Evolutionary conservation across 495 filamentous ascomycete species (phyloP).

Genomic region (Aspergillus sparsus): DNA sequence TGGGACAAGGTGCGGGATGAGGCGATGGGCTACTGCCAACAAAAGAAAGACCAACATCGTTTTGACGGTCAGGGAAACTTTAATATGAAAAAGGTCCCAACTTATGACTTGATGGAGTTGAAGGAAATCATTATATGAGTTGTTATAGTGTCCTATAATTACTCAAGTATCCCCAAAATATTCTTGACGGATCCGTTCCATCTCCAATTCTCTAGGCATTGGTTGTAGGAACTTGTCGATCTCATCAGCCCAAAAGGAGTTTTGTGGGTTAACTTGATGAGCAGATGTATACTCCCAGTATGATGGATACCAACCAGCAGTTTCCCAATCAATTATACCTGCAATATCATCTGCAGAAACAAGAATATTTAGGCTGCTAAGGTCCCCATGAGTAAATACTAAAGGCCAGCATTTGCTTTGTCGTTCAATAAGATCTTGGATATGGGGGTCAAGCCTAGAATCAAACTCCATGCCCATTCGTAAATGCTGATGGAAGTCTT

Average conservation of each 20-base stretch:
- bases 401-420: too few species aligned
- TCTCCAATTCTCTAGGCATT: background rate
- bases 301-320: conserved; percentile 44
- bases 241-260: background rate
- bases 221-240: background rate
- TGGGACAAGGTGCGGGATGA: conserved; percentile 36
- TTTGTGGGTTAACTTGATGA: background rate
- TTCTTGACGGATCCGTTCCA: conserved; percentile 7
- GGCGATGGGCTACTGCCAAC: conserved; percentile 38
- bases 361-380: conserved; percentile 43
- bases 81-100: conserved; percentile 32
- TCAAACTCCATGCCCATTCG: background rate
- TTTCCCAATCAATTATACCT: conserved; percentile 50
- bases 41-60: conserved; percentile 39
- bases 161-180: background rate
- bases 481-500: conserved; percentile 6
- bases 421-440: background rate
- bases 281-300: conserved; percentile 44
- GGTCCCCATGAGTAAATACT: conserved; percentile 46
- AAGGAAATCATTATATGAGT: conserved; percentile 32
- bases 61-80: conserved; percentile 34
- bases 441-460: background rate
- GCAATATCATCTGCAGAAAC: conserved; percentile 36
- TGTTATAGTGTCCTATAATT: background rate
- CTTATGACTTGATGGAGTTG: conserved; percentile 38